phyloP scores from a whole-genome alignment of 176 grass and related monocot species.

The Lolium rigidum region DNA sequence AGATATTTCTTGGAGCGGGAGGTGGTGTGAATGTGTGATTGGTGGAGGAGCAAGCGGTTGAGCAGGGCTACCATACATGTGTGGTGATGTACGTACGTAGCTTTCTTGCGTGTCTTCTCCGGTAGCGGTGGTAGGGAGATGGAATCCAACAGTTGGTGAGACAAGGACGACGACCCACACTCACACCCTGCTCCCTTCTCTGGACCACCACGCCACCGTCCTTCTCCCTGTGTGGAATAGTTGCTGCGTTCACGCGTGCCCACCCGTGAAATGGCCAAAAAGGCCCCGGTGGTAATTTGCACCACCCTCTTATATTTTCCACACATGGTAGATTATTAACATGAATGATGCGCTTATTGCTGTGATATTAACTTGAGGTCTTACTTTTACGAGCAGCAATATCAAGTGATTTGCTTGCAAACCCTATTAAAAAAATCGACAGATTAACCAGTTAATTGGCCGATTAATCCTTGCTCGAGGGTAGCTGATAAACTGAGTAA shows the following conservation, averaged over 20 bases:
- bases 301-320: too few species aligned
- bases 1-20: background rate
- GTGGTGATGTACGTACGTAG: background rate
- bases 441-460: too few species aligned
- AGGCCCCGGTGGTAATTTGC: background rate
- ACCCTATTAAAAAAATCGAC: too few species aligned
- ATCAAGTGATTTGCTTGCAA: too few species aligned
- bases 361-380: too few species aligned
- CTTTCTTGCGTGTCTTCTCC: conserved; percentile 22
- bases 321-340: too few species aligned
- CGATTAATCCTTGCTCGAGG: too few species aligned
- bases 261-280: background rate
- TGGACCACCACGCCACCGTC: background rate
- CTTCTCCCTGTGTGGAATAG: background rate
- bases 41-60: background rate
- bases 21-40: background rate
- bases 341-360: too few species aligned
- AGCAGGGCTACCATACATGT: background rate
- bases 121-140: background rate
- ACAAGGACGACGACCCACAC: conserved; percentile 9
- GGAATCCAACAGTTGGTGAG: conserved; percentile 26
- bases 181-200: conserved; percentile 1
- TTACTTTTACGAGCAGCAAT: too few species aligned
- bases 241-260: background rate
- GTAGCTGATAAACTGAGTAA: too few species aligned